Evolutionary conservation across 2,329 filamentous ascomycete species (phyloP), one percentile per base, ranked within the genome.

Genomic region (Fonsecaea multimorphosa): DNA sequence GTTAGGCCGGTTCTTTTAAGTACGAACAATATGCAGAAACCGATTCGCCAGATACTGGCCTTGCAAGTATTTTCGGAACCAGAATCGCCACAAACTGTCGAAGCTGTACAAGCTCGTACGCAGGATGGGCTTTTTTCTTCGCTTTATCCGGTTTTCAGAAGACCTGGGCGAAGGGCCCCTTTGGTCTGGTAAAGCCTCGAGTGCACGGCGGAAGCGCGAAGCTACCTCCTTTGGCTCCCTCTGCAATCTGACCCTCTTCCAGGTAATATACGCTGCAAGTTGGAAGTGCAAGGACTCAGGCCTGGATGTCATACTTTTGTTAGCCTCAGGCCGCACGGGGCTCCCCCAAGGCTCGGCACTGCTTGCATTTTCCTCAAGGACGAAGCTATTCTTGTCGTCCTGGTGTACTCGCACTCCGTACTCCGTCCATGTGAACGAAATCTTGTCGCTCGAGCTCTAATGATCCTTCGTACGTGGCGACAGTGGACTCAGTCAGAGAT

Each of bases 401-500:
- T 40, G 1, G 38, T 40, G 44, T 11, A 6, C 19, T 49, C 3
- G 44, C 12, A 24, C 44, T 24, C 22, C 44, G 44, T 24, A 24
- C 44, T 24, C 22, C 44, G 44, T 49, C 3, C 19, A 12, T 49
- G 19, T 49, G 2, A 49, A 22, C 11, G 44, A 24, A 49, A 49
- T 49, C 12, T 49, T 19, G 19, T 19, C 44, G 19, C 12, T 49
- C 4, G 22, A 11, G 8, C 44, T 49, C 19, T 49, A 49, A 16
- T 49, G 44, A 49, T 49, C 44, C 44, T 49, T 22, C 44, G n/a
- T 12, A 9, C 9, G 44, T 49, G 44, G 44, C 44, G 44, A 49
- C 19, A 24, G 38, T 49, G 9, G 44, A 49, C 19, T 24, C 9
- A 24, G 19, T 16, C 3, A n/a, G n/a, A n/a, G 38, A 16, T 6